Evolutionary conservation across 345 rosid species (phyloP), one percentile per base, ranked within the genome.

Genomic region (Eucalyptus erythrocorys): DNA sequence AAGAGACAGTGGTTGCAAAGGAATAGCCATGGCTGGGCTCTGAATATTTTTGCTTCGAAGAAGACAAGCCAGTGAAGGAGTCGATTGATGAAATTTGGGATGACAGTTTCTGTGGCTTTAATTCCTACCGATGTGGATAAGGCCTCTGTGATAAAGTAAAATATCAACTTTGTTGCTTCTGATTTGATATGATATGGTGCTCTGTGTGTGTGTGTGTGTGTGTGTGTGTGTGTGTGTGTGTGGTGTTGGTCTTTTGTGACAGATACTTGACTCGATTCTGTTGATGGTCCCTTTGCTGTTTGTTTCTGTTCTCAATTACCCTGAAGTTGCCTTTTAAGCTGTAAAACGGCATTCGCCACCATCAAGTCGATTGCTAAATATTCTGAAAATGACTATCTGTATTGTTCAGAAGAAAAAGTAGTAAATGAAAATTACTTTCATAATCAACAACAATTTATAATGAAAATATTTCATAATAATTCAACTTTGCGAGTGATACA

Each of bases 1-100:
- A 85, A 91, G 92, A 85, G 93, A 89, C 80, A 91, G 76, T 6
- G 93, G 88, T 51, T 89, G 89, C 50, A 53, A 27, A 50, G 57
- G 87, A 85, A 47, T 49, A 49, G 64, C 55, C 87, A 76, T 76
- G 84, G 84, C 30, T 40, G 43, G 30, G 84, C 84, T 21, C 84
- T 40, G 84, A 43, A 76, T 21, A 85, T 16, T 59, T 55, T 34
- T 68, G 53, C 86, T 55, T 71, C 80, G 24, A 79, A 49, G 90
- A 87, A 79, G 48, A 43, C 80, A 79, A 2, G n/a, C n/a, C 81
- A 53, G 26, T 37, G 80, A 24, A 43, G 89, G 87, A 61, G 47
- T 21, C 82, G 10, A 76, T 42, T 76, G 47, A 40, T 21, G 47
- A 76, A 40, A 76, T 76, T 24, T 43, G 13, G 47, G 82, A 76